Conservation (phyloP, 345 rosid genomes). For the Brassica cretica region DNA sequence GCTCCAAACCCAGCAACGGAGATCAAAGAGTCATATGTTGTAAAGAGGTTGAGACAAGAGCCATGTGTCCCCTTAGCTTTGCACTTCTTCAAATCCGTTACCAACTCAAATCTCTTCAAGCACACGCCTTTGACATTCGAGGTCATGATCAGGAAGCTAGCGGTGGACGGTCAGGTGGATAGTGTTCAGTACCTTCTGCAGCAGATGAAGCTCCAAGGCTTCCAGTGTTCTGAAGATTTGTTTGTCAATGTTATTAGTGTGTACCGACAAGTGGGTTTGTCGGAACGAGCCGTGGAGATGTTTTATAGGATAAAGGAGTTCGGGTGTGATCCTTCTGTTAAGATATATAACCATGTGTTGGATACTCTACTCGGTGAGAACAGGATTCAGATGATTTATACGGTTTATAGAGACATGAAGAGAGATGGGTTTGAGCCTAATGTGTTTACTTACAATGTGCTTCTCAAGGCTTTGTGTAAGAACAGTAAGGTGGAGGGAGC, state of each 20-base stretch:
- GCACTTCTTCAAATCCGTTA: constrained; percentile 58
- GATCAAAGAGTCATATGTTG: constrained; percentile 53
- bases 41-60: constrained; percentile 52
- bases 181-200: constrained; percentile 79
- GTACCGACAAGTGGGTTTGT: constrained; percentile 49
- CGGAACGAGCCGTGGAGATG: constrained; percentile 77
- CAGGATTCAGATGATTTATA: constrained; percentile 66
- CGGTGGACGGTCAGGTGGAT: constrained; percentile 52
- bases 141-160: constrained; percentile 66
- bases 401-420: constrained; percentile 74
- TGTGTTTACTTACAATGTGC: constrained; percentile 76
- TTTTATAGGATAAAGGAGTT: constrained; percentile 79
- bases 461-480: constrained; percentile 87
- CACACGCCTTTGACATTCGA: constrained; percentile 72
- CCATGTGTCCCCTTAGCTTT: constrained; percentile 50
- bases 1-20: constrained; percentile 22
- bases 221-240: constrained; percentile 62
- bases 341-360: constrained; percentile 76
- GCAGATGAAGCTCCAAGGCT: constrained; percentile 87
- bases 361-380: constrained; percentile 75
- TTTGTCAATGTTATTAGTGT: constrained; percentile 61
- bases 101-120: constrained; percentile 63
- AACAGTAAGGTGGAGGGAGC: constrained; percentile 76
- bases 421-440: constrained; percentile 77
- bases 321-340: constrained; percentile 72